phyloP scores from a whole-genome alignment of 1,284 basidiomycete species.

The Caloboletus firmus region DNA sequence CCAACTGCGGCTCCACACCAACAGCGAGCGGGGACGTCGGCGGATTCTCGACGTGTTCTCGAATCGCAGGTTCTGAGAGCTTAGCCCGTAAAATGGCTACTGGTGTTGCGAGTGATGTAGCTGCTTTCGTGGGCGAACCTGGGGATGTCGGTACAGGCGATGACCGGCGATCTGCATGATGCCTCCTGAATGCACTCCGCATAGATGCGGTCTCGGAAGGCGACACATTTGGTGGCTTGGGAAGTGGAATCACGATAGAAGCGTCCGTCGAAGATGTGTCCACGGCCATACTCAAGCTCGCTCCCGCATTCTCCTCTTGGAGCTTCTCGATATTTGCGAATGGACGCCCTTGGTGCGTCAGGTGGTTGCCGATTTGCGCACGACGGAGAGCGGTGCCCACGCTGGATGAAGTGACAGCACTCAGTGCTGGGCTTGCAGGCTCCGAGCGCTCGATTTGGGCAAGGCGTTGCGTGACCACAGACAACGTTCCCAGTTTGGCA shows the following conservation, averaged over 20 bases:
- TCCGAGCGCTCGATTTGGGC: constrained; percentile 44
- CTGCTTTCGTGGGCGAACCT: constrained; percentile 9
- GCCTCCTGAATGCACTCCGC: constrained; percentile 27
- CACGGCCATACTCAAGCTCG: background rate
- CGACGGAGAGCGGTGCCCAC: constrained; percentile 30
- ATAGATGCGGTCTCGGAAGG: constrained; percentile 15
- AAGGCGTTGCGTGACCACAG: constrained; percentile 53
- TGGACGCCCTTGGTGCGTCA: constrained; percentile 13
- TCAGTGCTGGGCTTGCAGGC: constrained; percentile 23
- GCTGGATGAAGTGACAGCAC: constrained; percentile 27
- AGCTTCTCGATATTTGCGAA: constrained; percentile 31
- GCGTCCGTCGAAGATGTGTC: constrained; percentile 27
- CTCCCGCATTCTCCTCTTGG: constrained; percentile 5
- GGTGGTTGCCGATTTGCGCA: constrained; percentile 20
- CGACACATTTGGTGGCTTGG: constrained; percentile 9
- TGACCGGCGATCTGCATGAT: background rate
- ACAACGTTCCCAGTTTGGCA: constrained; percentile 47
- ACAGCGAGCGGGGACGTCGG: constrained; percentile 11
- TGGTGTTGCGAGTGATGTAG: constrained; percentile 1
- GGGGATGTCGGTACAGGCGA: constrained; percentile 6
- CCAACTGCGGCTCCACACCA: constrained; percentile 20
- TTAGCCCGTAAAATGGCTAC: constrained; percentile 11
- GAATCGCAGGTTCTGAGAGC: constrained; percentile 27
- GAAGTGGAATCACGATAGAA: constrained; percentile 32
- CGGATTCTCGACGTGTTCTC: constrained; percentile 23